Evolutionary conservation across 352 stramenopile species (phyloP), one percentile per base, ranked within the genome.

Genomic region (Aphanomyces euteiches): DNA sequence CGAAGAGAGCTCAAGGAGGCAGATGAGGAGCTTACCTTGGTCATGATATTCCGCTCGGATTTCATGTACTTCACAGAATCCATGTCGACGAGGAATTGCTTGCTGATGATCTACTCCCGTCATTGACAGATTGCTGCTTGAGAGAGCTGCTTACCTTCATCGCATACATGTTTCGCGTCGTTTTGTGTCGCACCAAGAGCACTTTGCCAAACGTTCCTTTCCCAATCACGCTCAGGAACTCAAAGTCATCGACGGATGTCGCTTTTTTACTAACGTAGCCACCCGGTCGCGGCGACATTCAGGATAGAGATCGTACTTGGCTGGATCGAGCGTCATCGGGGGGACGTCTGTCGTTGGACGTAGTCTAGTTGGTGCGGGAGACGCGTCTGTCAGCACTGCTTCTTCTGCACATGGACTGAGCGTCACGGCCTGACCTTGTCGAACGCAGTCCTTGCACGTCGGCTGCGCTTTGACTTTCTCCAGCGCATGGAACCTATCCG

Each of bases 1-100:
- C 43, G 43, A n/a, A 12, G 43, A 50, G 43, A 50, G 43, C 2
- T 2, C 17, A 50, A 12, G 47, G 3, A 54, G 37, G 37, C n/a
- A 43, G 48, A 7, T n/a, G n/a, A 21, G 53, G 34, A 41, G 19
- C 38, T 7, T 47, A 90, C 82, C 80, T 87, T 92, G 19, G 82
- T 92, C 87, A 94, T 92, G 39, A 94, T 83, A 36, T 94, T 83
- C n/a, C 87, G 82, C 73, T 94, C 87, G 0, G 82, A 86, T 48
- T 82, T 82, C 79, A 94, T 90, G 78, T 92, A 85, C 56, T 85
- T 74, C 36, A 92, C 83, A 66, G 81, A 90, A 47, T 94, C 81
- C 69, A 79, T 82, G 60, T 94, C 82, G 57, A 92, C 88, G 39
- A 94, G 66, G 34, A 92, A 89, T 50, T 83, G 75, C 60, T 94